These are phyloP conservation scores for Aphanomyces euteiches DNA, from an alignment of 352 stramenopile genomes.

Conservation along the genomic window DNA sequence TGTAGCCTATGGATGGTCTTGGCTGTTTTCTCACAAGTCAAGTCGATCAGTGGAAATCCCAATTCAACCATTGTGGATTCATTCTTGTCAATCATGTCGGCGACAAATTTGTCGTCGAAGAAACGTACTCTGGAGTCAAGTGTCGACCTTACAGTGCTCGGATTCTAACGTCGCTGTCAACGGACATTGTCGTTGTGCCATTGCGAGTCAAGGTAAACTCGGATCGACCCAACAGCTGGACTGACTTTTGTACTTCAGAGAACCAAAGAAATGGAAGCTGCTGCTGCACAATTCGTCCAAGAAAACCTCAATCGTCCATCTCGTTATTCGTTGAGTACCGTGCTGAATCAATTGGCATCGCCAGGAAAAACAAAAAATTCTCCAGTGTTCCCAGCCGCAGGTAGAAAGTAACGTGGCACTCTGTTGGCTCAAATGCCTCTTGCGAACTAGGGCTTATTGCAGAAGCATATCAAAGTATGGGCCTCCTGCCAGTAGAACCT, in stretches of 20 bases:
- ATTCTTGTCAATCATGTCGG: slow-evolving; percentile 77
- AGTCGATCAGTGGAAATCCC: slow-evolving; percentile 44
- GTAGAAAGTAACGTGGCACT: neutral
- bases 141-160: slow-evolving; percentile 74
- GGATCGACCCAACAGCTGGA: neutral
- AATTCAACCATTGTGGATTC: slow-evolving; percentile 78
- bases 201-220: slow-evolving; percentile 47
- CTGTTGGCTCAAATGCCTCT: no score
- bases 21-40: slow-evolving; percentile 18
- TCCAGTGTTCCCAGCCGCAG: slow-evolving; percentile 16
- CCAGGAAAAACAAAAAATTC: neutral
- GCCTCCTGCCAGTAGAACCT: neutral
- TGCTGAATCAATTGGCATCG: slow-evolving; percentile 24
- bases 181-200: slow-evolving; percentile 74
- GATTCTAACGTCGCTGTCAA: slow-evolving; percentile 62
- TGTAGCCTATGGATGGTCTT: slow-evolving; percentile 23
- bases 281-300: slow-evolving; percentile 53
- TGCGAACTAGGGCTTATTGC: slow-evolving; percentile 25
- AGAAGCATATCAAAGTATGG: slow-evolving; percentile 27
- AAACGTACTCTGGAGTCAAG: slow-evolving; percentile 72
- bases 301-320: slow-evolving; percentile 50
- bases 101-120: slow-evolving; percentile 80
- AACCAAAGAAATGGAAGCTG: slow-evolving; percentile 60
- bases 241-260: slow-evolving; percentile 36
- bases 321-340: slow-evolving; percentile 60